Base-by-base conservation (phyloP, 2,329 filamentous ascomycete genomes). In the Teratosphaeria epicoccoides region DNA sequence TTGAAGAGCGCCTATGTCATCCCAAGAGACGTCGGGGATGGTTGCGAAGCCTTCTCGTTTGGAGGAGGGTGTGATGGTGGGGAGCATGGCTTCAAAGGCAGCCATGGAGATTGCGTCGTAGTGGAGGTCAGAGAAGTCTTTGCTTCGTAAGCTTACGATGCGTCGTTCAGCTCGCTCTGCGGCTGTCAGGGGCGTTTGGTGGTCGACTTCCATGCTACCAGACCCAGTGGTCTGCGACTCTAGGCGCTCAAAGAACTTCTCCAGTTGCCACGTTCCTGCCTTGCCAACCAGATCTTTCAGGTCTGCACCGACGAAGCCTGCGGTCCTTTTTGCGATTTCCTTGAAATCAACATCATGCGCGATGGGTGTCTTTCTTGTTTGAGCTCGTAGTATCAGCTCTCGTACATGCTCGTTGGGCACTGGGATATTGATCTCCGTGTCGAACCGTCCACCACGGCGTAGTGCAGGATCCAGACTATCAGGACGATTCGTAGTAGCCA, bases 11-110 rank as follows among this genome's bases (percentile, higher is more conserved):
- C 93, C 93, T 49, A 98, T 89, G 63, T 97, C 86, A 45, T 82
- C 76, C 88, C 93, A 98, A 0, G 88, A 95, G 4, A 93, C 91
- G 65, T 90, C 84, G 6, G 93, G 93, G 44, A 97, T 88, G 0
- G 88, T 93, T 11, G 88, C 89, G 69, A 98, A 98, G 46, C 93
- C 93, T 71, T 98, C 91, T 47, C 89, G 83, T 67, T 91, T 90
- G 5, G 86, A 86, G 1, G 88, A 91, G 24, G 89, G 82, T 65
- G 88, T 79, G 55, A 95, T 80, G 52, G 80, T 79, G 9, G 85
- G 81, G 2, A 96, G 77, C 2, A 89, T 90, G 1, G 76, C 73
- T 23, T 84, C 73, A 68, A 97, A 93, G 57, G 95, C 71, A 67
- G 74, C 69, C 73, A 85, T 82, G 2, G 77, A 78, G 44, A 87